These are phyloP conservation scores for Trypanosoma caninum DNA, from an alignment of 208 protist species.

Conservation along the genomic window DNA sequence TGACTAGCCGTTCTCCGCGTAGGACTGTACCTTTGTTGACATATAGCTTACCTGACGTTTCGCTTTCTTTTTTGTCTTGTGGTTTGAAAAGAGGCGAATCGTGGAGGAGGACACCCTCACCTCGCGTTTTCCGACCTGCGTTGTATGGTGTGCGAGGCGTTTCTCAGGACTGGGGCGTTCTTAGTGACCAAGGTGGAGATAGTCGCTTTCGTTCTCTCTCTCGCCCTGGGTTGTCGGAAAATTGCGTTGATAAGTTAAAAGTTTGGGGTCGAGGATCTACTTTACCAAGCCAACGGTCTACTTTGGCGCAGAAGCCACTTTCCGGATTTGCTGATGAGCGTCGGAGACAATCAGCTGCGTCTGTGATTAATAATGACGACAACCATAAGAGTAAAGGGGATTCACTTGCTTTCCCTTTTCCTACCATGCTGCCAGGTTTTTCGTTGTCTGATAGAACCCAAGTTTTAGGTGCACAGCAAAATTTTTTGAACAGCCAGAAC, in stretches of 20 bases:
- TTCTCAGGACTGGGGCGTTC: too few species aligned
- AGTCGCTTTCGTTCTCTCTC: too few species aligned
- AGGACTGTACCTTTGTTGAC: conserved; percentile 17
- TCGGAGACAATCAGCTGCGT: conserved; percentile 3
- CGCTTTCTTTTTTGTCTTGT: not conserved
- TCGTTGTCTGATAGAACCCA: conserved; percentile 5
- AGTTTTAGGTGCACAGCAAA: not conserved
- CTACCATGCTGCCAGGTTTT: not conserved
- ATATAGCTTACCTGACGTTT: conserved; percentile 1
- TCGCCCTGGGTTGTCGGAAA: too few species aligned
- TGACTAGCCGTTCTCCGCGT: not conserved
- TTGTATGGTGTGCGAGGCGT: too few species aligned
- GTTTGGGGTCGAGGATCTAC: not conserved
- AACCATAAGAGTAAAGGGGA: not conserved
- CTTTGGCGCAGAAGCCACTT: not conserved
- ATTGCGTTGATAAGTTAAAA: not conserved
- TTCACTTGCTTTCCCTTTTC: not conserved
- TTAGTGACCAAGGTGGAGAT: too few species aligned
- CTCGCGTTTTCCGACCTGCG: not conserved
- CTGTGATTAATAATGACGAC: conserved; percentile 15
- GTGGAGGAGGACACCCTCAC: not conserved
- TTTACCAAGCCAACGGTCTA: not conserved
- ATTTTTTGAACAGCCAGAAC: not conserved
- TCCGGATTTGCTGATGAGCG: conserved; percentile 4
- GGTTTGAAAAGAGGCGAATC: not conserved